phyloP scores from a whole-genome alignment of 2,329 filamentous ascomycete genomes.

The Ceratocystis lukuohia region DNA sequence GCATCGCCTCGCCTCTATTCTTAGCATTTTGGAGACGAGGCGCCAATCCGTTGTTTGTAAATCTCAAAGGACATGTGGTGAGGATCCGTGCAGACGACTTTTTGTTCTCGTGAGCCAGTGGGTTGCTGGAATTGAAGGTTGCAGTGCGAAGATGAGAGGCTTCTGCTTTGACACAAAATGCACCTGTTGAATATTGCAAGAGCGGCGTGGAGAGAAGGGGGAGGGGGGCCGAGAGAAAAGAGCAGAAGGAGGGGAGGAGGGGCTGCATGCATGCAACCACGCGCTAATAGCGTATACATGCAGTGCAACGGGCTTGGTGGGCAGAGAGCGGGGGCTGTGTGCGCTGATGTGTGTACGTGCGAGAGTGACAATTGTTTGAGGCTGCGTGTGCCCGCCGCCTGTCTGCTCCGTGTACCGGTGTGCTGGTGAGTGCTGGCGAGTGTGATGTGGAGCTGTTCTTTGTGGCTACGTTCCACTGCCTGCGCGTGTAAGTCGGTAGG shows the following conservation, averaged over 20 bases:
- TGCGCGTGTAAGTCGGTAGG: too few relatives aligned
- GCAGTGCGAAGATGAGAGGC: too few relatives aligned
- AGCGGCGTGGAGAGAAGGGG: not conserved
- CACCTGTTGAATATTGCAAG: not conserved
- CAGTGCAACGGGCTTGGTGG: not conserved
- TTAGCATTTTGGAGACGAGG: too few relatives aligned
- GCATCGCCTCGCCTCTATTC: not conserved
- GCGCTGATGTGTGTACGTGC: too few relatives aligned
- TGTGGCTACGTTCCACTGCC: too few relatives aligned
- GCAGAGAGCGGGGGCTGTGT: too few relatives aligned
- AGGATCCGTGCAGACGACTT: not conserved
- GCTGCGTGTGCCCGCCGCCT: too few relatives aligned
- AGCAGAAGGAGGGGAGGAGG: not conserved
- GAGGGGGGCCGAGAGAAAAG: not conserved
- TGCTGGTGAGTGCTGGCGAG: not conserved
- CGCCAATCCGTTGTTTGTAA: not conserved
- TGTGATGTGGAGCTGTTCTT: not conserved
- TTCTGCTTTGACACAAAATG: not conserved
- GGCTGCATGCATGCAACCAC: not conserved
- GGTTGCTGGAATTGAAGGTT: too few relatives aligned
- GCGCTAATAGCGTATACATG: not conserved
- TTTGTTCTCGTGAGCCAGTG: not conserved
- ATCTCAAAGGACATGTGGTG: not conserved
- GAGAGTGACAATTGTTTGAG: not conserved
- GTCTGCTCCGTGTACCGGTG: not conserved